These are phyloP conservation scores for Botrytis hyacinthi DNA, from an alignment of 2,329 filamentous ascomycete species.

Conservation along the genomic window DNA sequence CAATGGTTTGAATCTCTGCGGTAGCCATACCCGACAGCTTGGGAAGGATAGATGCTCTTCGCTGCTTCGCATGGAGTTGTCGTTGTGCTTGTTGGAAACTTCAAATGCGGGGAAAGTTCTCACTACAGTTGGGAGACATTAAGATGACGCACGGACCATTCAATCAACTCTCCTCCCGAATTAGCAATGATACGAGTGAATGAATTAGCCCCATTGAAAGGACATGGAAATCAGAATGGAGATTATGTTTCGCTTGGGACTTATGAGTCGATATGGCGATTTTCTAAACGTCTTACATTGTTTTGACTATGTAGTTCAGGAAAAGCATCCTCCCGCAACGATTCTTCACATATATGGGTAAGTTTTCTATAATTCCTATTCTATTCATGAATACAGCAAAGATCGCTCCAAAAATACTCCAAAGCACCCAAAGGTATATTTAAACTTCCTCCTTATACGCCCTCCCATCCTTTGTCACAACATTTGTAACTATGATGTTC, in stretches of 20 bases:
- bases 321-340: no score
- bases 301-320: not conserved
- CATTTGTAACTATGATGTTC: conserved; percentile 9
- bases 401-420: not conserved
- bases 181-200: not conserved
- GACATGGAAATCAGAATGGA: not conserved
- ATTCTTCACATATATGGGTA: not conserved
- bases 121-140: not conserved
- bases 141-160: not conserved
- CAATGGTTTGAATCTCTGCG: no score
- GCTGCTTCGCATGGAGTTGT: not conserved
- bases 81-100: not conserved
- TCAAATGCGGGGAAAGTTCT: conserved; percentile 8
- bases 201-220: not conserved
- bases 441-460: not conserved
- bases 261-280: not conserved
- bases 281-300: not conserved
- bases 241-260: not conserved
- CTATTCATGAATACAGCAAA: not conserved
- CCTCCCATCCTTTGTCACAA: conserved; percentile 16
- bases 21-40: not conserved
- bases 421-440: not conserved
- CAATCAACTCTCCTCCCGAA: not conserved
- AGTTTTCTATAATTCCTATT: not conserved
- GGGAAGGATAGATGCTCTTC: not conserved